Base-by-base conservation (phyloP, 2,329 filamentous ascomycete species). In the Gnomoniopsis smithogilvyi region DNA sequence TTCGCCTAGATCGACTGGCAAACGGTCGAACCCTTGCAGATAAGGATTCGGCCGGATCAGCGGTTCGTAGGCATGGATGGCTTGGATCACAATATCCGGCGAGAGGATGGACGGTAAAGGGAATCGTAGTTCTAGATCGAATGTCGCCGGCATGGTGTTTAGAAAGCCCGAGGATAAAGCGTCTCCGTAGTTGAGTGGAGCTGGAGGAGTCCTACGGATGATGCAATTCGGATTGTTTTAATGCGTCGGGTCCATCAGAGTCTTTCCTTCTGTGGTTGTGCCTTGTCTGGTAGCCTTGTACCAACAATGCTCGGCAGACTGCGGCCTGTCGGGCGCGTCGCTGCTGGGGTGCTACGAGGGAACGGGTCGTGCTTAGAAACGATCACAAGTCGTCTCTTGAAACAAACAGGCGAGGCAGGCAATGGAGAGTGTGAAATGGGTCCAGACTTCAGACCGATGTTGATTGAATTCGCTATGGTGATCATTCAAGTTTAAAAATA, bases 91-190 rank as follows among this genome's bases (percentile, higher is more conserved):
- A 45, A 67, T 67, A 10, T 68, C 61, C 0, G 76, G 75, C 7
- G 74, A 64, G 21, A 78, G 65, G 45, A 65, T 66, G 34, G 71
- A 64, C 19, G 78, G 78, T n/a, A 80, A 69, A 14, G 78, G 74
- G 54, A 76, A 68, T 52, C 73, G 68, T 41, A 78, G 73, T 56
- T 69, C 70, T 62, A 79, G 68, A 24, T 67, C 62, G 59, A 74
- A 67, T 17, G 64, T 61, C 59, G 60, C 63, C n/a, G 69, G 66
- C 70, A 75, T 76, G 58, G 22, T 38, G 22, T 33, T 50, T 49
- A 34, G 17, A 53, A 19, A n/a, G 17, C 8, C 12, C 1, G 17
- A 45, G 10, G 43, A n/a, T 10, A 4, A n/a, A 19, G 12, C n/a
- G 8, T 45, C 17, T 45, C 12, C 6, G n/a, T 15, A 3, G 48